These are phyloP conservation scores for Chlamydomonas sphaeroides DNA, from an alignment of 139 green algal genomes.

Conservation along the genomic window DNA sequence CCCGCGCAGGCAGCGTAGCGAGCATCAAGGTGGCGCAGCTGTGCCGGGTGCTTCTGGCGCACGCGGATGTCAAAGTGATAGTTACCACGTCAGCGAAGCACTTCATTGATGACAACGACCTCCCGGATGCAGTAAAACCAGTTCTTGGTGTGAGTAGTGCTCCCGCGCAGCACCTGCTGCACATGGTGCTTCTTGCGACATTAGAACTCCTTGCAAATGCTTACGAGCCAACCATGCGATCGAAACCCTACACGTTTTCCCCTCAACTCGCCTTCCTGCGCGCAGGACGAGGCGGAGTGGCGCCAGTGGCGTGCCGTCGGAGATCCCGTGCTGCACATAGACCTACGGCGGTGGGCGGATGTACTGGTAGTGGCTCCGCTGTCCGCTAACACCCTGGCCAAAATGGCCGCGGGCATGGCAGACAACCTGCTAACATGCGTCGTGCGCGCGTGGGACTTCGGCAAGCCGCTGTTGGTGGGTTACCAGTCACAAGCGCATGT, in stretches of 20 bases:
- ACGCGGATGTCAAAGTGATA: constrained; percentile 69
- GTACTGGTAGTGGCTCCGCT: constrained; percentile 92
- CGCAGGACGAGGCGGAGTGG: constrained; percentile 81
- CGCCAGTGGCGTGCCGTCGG: constrained; percentile 72
- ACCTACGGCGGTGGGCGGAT: constrained; percentile 93
- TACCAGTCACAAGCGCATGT: too few relatives aligned
- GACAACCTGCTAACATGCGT: constrained; percentile 97
- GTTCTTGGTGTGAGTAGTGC: constrained; percentile 38
- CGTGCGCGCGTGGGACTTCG: constrained; percentile 91
- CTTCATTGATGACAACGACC: constrained; percentile 62
- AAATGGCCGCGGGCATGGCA: constrained; percentile 79
- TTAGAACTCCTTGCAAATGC: background rate
- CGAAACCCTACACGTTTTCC: background rate
- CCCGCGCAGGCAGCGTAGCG: constrained; percentile 74
- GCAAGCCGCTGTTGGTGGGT: constrained; percentile 82
- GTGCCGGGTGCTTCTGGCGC: constrained; percentile 45
- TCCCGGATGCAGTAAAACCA: constrained; percentile 30
- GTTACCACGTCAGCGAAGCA: constrained; percentile 62
- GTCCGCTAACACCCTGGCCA: constrained; percentile 95
- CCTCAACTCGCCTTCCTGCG: background rate
- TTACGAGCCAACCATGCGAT: background rate
- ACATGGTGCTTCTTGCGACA: background rate
- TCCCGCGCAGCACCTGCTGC: background rate
- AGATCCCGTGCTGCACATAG: constrained; percentile 94
- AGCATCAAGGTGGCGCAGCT: constrained; percentile 76